Base-by-base conservation (phyloP, 345 rosid species). In the Eucalyptus decipiens region DNA sequence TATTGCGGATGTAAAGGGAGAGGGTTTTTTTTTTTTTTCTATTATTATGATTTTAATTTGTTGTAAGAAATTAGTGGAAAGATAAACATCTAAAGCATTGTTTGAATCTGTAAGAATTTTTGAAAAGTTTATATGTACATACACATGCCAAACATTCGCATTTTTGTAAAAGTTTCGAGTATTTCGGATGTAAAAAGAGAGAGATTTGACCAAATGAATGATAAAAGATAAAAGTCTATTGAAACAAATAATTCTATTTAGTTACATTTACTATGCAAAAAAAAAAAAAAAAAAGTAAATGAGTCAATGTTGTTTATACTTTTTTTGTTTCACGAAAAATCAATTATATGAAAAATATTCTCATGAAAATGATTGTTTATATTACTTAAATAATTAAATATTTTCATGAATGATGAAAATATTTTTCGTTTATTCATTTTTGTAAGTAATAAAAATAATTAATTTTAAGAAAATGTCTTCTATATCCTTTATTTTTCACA, bases 271-370 rank as follows among this genome's bases (percentile, higher is more conserved):
- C 6, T 72, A 9, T 10, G 45, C 81, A 11, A 76, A 37, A 19
- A 23, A 6, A 18, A 5, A 2, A 2, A 6, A 6, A 6, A 50
- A 5, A 2, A 49, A 10, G 16, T 26, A 37, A 37, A 76, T 0
- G 8, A 10, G 45, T 37, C 15, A 11, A 6, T 21, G 15, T 3
- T 1, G 2, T 19, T 37, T 6, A 10, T 11, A 13, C 8, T 76
- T 3, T 12, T 2, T 23, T 76, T 21, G 2, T 76, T 76, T 76
- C 9, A 4, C 30, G 0, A 37, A 76, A 21, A 76, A 37, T 76
- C 1, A 76, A 11, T 9, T 2, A 3, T 3, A 37, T 37, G 2
- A 21, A 6, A 76, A 40, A 40, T 40, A 21, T 52, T 8, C 11
- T 52, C 26, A 52, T 8, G 5, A 52, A 52, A 52, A 52, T 52